Conservation (phyloP, 1,284 basidiomycete species). For the Macrocystidia cucumis region DNA sequence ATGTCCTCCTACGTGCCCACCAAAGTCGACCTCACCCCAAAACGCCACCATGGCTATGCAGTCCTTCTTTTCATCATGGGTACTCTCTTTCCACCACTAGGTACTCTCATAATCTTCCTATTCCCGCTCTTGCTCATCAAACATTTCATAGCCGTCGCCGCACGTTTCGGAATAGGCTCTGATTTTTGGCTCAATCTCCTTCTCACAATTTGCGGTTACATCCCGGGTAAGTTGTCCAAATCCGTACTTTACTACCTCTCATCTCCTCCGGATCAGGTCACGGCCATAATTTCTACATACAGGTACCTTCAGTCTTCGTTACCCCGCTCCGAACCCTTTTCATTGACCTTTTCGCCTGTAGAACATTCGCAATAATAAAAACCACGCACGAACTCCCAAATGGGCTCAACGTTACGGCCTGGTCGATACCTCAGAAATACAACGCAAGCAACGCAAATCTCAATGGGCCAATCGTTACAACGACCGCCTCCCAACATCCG, state of each 20-base stretch:
- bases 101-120: slow-evolving; percentile 35
- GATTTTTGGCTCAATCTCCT: slow-evolving; percentile 94
- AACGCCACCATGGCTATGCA: slow-evolving; percentile 76
- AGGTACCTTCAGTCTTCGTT: slow-evolving; percentile 34
- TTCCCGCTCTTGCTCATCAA: slow-evolving; percentile 5
- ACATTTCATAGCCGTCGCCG: slow-evolving; percentile 70
- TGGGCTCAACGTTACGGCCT: slow-evolving; percentile 91
- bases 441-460: slow-evolving; percentile 70
- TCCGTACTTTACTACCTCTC: slow-evolving; percentile 9
- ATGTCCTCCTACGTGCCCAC: slow-evolving; percentile 30
- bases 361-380: slow-evolving; percentile 96
- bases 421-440: slow-evolving; percentile 69
- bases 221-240: slow-evolving; percentile 56
- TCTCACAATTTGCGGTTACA: slow-evolving; percentile 86
- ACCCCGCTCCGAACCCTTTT: slow-evolving; percentile 1
- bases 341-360: slow-evolving; percentile 24
- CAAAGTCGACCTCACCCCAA: slow-evolving; percentile 62
- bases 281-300: slow-evolving; percentile 88
- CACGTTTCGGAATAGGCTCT: slow-evolving; percentile 86
- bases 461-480: slow-evolving; percentile 87
- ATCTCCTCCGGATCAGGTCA: slow-evolving; percentile 46
- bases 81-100: slow-evolving; percentile 80
- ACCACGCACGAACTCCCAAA: slow-evolving; percentile 83
- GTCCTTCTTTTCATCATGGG: slow-evolving; percentile 80
- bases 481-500: slow-evolving; percentile 70